These are phyloP conservation scores for Daucus carota DNA, from an alignment of 129 eudicot species.

Conservation along the genomic window DNA sequence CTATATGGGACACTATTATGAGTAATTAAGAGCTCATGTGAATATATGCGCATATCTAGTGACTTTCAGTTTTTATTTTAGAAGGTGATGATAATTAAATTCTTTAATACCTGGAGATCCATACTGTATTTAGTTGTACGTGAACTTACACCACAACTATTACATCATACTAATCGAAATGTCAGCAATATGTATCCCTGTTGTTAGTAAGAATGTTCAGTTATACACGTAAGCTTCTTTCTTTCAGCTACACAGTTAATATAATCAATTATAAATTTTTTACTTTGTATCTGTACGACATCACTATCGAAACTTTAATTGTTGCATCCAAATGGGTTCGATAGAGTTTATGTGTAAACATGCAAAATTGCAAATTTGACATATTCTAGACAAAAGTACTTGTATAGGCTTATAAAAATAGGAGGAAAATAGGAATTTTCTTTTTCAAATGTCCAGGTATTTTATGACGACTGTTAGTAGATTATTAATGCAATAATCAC, in stretches of 20 bases:
- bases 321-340: background rate
- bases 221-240: conserved; percentile 65
- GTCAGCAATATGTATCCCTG: background rate
- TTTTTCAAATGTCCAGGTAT: background rate
- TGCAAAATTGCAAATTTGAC: background rate
- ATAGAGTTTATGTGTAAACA: background rate
- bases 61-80: background rate
- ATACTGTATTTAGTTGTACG: background rate
- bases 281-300: background rate
- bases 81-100: background rate
- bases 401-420: background rate
- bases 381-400: background rate
- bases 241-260: background rate
- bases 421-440: background rate
- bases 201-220: conserved; percentile 37
- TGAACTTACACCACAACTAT: background rate
- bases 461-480: too few relatives aligned
- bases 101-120: background rate
- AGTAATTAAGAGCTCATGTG: background rate
- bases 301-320: background rate
- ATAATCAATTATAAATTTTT: background rate
- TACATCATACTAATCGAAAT: background rate
- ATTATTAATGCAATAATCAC: background rate
- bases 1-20: background rate
- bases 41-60: background rate